Base-by-base conservation (phyloP, 345 rosid species). In the Eutrema japonicum region DNA sequence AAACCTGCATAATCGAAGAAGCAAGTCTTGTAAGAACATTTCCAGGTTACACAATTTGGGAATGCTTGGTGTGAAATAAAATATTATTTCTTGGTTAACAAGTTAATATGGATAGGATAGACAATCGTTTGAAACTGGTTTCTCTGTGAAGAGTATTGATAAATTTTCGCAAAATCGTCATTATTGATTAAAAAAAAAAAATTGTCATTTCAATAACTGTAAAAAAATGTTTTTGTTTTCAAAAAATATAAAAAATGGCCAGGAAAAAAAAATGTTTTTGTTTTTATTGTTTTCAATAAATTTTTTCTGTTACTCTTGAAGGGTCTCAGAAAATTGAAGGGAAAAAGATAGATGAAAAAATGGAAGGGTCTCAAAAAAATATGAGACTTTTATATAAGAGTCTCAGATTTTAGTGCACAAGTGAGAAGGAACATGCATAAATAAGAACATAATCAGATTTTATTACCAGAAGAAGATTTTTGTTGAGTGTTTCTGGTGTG, bases 401-500 rank as follows among this genome's bases (percentile, higher is more conserved):
- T 10, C 10, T 47, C 10, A 2, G 30, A 33, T 33, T 33, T 33
- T 10, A 18, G 0, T 18, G 46, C 35, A 29, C n/a, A 51, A 22
- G 55, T 49, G 69, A 66, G 37, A 50, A 32, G 3, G n/a, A 48
- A 48, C 18, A 18, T 18, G 22, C 22, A 7, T 37, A 43, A 64
- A 46, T 41, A 58, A 53, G 27, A 64, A 43, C 47, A 18, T 6
- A 6, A n/a, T 22, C 26, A 22, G 26, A 22, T 30, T 38, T 14
- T 12, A 42, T 30, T 62, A 76, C 79, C 75, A 53, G 36, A 47
- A 37, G 70, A 63, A 58, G 50, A 65, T 49, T 9, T 57, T 26
- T 72, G 30, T 41, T 71, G 71, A 43, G 57, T 57, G 60, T 65
- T 47, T 54, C 38, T 69, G 46, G 66, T 54, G 67, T 64, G 40